A percentile compares a stretch with the other conserved stretches of the same genome.
phyloP scores from a whole-genome alignment of 768 basidiomycete species.

The Mycena galopus region DNA sequence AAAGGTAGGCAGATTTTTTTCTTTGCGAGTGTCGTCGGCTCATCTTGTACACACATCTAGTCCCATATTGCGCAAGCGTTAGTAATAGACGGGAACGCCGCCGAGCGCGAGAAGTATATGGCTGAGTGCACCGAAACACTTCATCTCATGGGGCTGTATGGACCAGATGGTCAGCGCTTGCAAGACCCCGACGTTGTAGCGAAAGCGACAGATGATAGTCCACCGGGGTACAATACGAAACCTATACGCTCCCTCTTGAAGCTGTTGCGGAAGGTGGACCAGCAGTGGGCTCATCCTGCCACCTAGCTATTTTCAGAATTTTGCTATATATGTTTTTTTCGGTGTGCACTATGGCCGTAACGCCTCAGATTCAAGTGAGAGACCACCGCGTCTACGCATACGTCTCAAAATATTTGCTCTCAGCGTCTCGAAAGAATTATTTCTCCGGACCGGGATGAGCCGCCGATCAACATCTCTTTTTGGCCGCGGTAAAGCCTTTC shows the following conservation, averaged over 20 bases:
- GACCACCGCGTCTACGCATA: too few species aligned
- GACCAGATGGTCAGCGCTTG: constrained; percentile 62
- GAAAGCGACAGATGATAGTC: constrained; percentile 62
- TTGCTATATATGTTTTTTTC: not conserved
- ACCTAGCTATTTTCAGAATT: not conserved
- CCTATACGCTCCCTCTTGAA: constrained; percentile 62
- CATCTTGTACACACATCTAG: constrained; percentile 44
- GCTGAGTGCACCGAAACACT: constrained; percentile 65
- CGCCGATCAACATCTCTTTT: not conserved
- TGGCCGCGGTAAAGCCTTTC: not conserved
- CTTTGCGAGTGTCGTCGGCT: not conserved
- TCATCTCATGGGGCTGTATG: constrained; percentile 66
- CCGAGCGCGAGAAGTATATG: constrained; percentile 52
- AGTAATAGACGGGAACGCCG: constrained; percentile 49
- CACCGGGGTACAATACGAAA: constrained; percentile 59
- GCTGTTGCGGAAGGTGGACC: constrained; percentile 63
- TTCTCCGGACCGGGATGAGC: not conserved
- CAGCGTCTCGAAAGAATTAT: too few species aligned
- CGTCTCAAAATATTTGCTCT: too few species aligned
- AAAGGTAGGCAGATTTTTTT: constrained; percentile 52
- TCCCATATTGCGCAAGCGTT: constrained; percentile 68
- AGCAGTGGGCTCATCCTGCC: constrained; percentile 16
- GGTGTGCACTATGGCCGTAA: too few species aligned
- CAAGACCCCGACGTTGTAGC: constrained; percentile 63
- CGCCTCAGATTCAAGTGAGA: too few species aligned